Conservation (phyloP, 2,329 filamentous ascomycete species). For the Pyricularia grisea region DNA sequence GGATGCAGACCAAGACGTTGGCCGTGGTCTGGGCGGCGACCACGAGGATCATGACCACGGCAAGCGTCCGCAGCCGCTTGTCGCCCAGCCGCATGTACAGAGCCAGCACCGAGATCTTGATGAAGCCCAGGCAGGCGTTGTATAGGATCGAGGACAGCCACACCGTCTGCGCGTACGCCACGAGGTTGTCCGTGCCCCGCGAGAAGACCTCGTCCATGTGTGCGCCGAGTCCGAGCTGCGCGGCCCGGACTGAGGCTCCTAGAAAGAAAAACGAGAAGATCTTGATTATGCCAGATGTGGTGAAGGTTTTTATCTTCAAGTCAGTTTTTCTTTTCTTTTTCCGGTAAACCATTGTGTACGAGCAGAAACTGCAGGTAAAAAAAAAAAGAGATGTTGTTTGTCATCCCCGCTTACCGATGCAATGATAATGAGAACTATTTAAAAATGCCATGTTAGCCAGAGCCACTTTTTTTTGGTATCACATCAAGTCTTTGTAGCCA, state of each 20-base stretch:
- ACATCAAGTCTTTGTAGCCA: no score
- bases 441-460: not conserved
- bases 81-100: conserved; percentile 25
- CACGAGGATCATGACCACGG: conserved; percentile 72
- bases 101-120: conserved; percentile 26
- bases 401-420: not conserved
- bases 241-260: not conserved
- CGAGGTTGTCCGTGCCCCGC: not conserved
- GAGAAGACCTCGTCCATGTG: not conserved
- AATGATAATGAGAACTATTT: not conserved
- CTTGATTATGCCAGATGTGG: not conserved
- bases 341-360: no score
- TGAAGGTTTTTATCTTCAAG: no score
- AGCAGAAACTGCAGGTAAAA: not conserved
- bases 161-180: conserved; percentile 17
- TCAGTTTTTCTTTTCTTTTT: no score
- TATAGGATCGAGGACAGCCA: conserved; percentile 27
- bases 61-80: conserved; percentile 13
- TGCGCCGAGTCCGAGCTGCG: not conserved
- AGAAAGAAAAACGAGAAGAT: not conserved
- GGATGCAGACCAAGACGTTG: conserved; percentile 29
- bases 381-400: no score
- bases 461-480: no score
- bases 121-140: conserved; percentile 21
- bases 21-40: conserved; percentile 70